These are phyloP conservation scores for Mortierella hygrophila DNA, from an alignment of 192 early-diverging fungal species.

Conservation along the genomic window DNA sequence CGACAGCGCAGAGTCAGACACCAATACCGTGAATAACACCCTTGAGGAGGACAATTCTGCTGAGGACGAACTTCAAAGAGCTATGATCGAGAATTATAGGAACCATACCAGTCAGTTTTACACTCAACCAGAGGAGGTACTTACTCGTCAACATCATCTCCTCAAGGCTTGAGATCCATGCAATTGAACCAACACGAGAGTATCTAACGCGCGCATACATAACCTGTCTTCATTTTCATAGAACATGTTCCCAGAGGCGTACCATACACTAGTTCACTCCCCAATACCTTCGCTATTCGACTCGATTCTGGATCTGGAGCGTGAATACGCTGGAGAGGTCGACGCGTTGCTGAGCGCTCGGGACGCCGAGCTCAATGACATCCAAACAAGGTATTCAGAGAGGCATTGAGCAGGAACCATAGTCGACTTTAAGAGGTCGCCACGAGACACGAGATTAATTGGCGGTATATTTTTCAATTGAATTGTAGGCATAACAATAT, in stretches of 20 bases:
- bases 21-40: neutral
- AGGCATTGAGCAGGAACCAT: neutral
- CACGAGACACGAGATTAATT: neutral
- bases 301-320: slow-evolving; percentile 67
- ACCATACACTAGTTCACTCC: slow-evolving; percentile 69
- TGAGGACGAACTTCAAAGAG: slow-evolving; percentile 23
- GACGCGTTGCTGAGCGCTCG: slow-evolving; percentile 51
- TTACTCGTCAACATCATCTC: neutral
- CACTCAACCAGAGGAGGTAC: slow-evolving; percentile 63
- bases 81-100: slow-evolving; percentile 57
- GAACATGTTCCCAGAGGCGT: slow-evolving; percentile 71
- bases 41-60: neutral
- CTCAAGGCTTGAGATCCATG: neutral
- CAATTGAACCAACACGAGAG: neutral
- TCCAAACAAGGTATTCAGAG: slow-evolving; percentile 42
- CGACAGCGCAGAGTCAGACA: neutral
- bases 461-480: neutral
- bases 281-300: slow-evolving; percentile 68
- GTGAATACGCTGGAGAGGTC: slow-evolving; percentile 62
- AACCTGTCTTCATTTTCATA: slow-evolving; percentile 23
- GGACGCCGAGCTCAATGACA: slow-evolving; percentile 46
- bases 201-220: neutral
- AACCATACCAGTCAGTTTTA: slow-evolving; percentile 60
- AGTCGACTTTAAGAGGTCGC: neutral
- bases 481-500: slow-evolving; percentile 32